phyloP scores from a whole-genome alignment of 2,329 filamentous ascomycete species.

The Fusarium sp. region DNA sequence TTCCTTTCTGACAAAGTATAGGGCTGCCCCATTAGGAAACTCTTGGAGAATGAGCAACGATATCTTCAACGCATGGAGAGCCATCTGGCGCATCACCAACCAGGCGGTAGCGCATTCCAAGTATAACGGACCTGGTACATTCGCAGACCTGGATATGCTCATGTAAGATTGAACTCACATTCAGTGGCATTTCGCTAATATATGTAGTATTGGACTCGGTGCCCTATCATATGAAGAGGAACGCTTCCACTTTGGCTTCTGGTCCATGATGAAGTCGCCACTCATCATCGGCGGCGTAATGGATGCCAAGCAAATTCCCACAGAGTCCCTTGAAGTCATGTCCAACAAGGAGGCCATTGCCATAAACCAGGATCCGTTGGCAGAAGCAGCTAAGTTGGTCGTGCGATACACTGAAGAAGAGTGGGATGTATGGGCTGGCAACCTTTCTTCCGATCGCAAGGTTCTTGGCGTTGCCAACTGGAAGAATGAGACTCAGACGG shows the following conservation, averaged over 20 bases:
- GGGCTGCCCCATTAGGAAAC: slow-evolving; percentile 61
- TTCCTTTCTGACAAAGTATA: slow-evolving; percentile 6
- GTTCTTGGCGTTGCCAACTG: slow-evolving; percentile 65
- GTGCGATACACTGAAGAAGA: slow-evolving; percentile 62
- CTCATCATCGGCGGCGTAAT: slow-evolving; percentile 62
- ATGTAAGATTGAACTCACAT: slow-evolving; percentile 50
- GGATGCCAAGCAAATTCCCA: slow-evolving; percentile 54
- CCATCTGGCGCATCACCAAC: slow-evolving; percentile 66
- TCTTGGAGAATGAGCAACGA: slow-evolving; percentile 67
- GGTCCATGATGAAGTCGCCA: slow-evolving; percentile 66
- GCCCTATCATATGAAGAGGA: slow-evolving; percentile 62
- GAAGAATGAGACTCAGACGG: slow-evolving; percentile 58
- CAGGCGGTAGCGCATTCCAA: slow-evolving; percentile 63
- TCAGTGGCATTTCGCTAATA: background rate
- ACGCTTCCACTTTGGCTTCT: slow-evolving; percentile 66
- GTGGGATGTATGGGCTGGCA: slow-evolving; percentile 66
- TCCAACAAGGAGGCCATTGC: slow-evolving; percentile 67
- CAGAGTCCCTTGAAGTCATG: slow-evolving; percentile 58
- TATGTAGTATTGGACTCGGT: slow-evolving; percentile 59
- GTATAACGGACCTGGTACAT: slow-evolving; percentile 61
- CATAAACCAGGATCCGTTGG: slow-evolving; percentile 69
- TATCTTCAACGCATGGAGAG: slow-evolving; percentile 65
- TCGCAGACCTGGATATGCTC: slow-evolving; percentile 67
- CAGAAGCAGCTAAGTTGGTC: slow-evolving; percentile 63
- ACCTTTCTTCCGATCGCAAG: slow-evolving; percentile 58